Percentiles rank a stretch among this genome's conserved stretches.
Conservation (phyloP, 139 green algal genomes). For the Tetraselmis striata region DNA sequence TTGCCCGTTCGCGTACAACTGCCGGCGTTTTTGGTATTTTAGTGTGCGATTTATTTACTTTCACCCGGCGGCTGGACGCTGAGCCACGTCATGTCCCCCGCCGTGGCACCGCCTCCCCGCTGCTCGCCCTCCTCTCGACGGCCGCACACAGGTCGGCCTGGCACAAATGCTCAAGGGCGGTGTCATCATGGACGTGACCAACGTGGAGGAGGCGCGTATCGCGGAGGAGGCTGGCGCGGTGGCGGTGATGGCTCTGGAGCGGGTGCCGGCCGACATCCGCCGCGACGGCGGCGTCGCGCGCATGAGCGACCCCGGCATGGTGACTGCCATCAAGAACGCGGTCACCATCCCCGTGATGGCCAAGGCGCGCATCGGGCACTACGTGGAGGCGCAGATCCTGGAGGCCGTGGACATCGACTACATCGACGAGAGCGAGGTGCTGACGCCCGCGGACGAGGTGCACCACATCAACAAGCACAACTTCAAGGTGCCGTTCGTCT, state of each 20-base stretch:
- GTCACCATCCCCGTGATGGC: conserved; percentile 99
- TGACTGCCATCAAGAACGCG: conserved; percentile 90
- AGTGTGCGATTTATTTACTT: too few relatives aligned
- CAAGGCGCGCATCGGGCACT: conserved; percentile 98
- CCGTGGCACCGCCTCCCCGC: too few relatives aligned
- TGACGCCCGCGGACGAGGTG: conserved; percentile 95
- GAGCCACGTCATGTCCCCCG: too few relatives aligned
- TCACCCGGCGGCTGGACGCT: too few relatives aligned
- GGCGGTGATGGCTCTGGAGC: conserved; percentile 97
- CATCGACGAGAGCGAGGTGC: conserved; percentile 97
- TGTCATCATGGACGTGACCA: conserved; percentile 99
- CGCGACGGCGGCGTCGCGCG: conserved; percentile 89
- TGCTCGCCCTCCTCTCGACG: not conserved
- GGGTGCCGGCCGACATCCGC: conserved; percentile 94
- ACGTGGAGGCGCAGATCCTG: conserved; percentile 98
- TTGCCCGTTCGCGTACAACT: not conserved
- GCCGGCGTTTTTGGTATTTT: not conserved
- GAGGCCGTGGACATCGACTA: conserved; percentile 95
- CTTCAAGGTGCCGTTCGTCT: conserved; percentile 99
- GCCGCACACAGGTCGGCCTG: conserved; percentile 73
- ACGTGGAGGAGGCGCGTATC: conserved; percentile 93
- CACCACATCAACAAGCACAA: conserved; percentile 99
- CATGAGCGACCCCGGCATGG: conserved; percentile 94
- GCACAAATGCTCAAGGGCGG: conserved; percentile 99
- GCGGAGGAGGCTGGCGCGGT: conserved; percentile 97